Conservation (phyloP, 805 yeast genomes). For the Candida palmyrensis region DNA sequence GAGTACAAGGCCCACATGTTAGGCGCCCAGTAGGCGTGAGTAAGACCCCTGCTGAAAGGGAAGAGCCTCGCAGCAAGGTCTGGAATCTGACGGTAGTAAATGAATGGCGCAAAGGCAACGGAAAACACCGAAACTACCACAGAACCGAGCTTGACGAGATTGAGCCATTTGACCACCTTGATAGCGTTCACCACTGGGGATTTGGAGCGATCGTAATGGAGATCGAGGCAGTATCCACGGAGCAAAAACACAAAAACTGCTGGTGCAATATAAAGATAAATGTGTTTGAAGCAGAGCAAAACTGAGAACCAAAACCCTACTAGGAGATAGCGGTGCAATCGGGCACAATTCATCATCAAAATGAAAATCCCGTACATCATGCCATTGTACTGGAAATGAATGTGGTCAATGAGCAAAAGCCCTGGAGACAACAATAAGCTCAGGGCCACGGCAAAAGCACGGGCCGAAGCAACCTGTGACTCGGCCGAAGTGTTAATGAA, state of each 20-base stretch:
- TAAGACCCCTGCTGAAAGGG: conserved; percentile 91
- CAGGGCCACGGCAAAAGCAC: conserved; percentile 72
- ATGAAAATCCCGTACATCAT: conserved; percentile 83
- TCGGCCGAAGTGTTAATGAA: conserved; percentile 45
- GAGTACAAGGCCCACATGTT: conserved; percentile 95
- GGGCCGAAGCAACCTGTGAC: conserved; percentile 32
- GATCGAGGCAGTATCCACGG: conserved; percentile 64
- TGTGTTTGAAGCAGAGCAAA: conserved; percentile 89
- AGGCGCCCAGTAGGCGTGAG: conserved; percentile 99
- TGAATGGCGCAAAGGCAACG: conserved; percentile 76
- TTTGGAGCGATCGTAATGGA: conserved; percentile 19
- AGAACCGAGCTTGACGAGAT: conserved; percentile 55
- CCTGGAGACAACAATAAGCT: conserved; percentile 88
- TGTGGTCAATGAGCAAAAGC: conserved; percentile 83
- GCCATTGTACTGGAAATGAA: conserved; percentile 96
- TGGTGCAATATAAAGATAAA: conserved; percentile 89
- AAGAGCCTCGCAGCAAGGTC: conserved; percentile 68
- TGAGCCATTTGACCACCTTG: conserved; percentile 47
- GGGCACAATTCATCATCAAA: conserved; percentile 67
- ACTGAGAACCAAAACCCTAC: conserved; percentile 70
- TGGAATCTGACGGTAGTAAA: conserved; percentile 54
- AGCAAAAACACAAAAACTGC: conserved; percentile 80
- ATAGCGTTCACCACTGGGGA: conserved; percentile 20
- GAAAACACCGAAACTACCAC: conserved; percentile 59
- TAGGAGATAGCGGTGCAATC: conserved; percentile 47